phyloP scores from a whole-genome alignment of 1,284 basidiomycete genomes.

The Hypsizygus ulmarius region DNA sequence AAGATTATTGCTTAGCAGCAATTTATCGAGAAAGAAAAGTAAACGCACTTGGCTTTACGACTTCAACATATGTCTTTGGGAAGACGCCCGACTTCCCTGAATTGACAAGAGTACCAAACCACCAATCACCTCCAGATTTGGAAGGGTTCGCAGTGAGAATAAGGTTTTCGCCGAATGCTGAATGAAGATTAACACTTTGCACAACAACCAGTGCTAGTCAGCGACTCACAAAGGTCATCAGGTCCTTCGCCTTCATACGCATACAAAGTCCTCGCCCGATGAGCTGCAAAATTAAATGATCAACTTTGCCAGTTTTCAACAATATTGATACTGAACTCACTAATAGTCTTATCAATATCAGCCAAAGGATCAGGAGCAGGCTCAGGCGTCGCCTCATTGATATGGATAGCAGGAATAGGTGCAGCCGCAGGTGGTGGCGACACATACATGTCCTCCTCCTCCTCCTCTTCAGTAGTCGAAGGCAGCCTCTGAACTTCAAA shows the following conservation, averaged over 20 bases:
- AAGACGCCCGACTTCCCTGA: conserved; percentile 82
- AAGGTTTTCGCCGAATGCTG: conserved; percentile 82
- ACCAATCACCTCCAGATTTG: conserved; percentile 87
- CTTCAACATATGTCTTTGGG: conserved; percentile 87
- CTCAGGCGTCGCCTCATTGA: conserved; percentile 43
- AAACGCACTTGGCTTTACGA: conserved; percentile 62
- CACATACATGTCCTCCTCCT: conserved; percentile 37
- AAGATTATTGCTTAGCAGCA: conserved; percentile 11
- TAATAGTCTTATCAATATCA: conserved; percentile 73
- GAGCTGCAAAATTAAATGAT: conserved; percentile 39
- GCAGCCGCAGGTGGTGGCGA: conserved; percentile 17
- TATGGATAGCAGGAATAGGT: conserved; percentile 53
- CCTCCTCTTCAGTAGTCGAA: conserved; percentile 56
- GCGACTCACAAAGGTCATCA: conserved; percentile 77
- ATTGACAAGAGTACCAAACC: conserved; percentile 79
- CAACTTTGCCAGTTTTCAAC: conserved; percentile 1
- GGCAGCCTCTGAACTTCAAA: conserved; percentile 46
- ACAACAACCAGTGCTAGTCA: not conserved
- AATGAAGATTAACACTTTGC: conserved; percentile 9
- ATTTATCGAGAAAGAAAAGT: not conserved
- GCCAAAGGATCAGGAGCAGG: conserved; percentile 54
- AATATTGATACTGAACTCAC: conserved; percentile 36
- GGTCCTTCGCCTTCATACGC: conserved; percentile 80
- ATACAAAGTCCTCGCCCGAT: conserved; percentile 79
- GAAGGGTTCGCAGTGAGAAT: conserved; percentile 83